A percentile compares a stretch with the other conserved stretches of the same genome.
These are phyloP conservation scores for Linnemannia exigua DNA, from an alignment of 192 early-diverging fungal genomes.

Conservation along the genomic window DNA sequence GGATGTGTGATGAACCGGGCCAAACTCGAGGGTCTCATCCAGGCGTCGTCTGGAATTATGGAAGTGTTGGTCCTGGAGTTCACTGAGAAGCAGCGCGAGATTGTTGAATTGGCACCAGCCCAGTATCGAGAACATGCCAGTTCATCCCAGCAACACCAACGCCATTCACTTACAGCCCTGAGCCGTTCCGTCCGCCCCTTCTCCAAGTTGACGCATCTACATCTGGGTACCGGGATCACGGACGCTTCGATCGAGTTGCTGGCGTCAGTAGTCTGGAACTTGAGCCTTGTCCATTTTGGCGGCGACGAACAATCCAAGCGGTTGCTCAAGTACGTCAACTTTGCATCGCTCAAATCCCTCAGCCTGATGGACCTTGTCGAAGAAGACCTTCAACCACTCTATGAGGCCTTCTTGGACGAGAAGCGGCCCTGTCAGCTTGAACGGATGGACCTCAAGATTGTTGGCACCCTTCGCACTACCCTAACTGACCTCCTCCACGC, in stretches of 20 bases:
- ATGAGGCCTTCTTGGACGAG: neutral
- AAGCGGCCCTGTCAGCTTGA: neutral
- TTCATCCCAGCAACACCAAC: neutral
- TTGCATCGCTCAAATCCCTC: neutral
- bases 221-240: neutral
- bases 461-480: neutral
- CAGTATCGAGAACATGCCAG: neutral
- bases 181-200: neutral
- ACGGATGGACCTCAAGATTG: neutral
- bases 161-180: neutral
- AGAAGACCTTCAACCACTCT: neutral
- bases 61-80: neutral
- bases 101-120: neutral
- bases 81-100: neutral
- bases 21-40: neutral
- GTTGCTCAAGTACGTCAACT: neutral
- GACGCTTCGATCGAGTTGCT: neutral
- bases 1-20: neutral
- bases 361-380: neutral
- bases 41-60: neutral
- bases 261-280: neutral
- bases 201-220: neutral
- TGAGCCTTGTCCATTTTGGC: conserved; percentile 5
- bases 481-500: neutral
- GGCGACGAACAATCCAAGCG: neutral